These are phyloP conservation scores for Poronia punctata DNA, from an alignment of 495 filamentous ascomycete genomes.

Conservation along the genomic window DNA sequence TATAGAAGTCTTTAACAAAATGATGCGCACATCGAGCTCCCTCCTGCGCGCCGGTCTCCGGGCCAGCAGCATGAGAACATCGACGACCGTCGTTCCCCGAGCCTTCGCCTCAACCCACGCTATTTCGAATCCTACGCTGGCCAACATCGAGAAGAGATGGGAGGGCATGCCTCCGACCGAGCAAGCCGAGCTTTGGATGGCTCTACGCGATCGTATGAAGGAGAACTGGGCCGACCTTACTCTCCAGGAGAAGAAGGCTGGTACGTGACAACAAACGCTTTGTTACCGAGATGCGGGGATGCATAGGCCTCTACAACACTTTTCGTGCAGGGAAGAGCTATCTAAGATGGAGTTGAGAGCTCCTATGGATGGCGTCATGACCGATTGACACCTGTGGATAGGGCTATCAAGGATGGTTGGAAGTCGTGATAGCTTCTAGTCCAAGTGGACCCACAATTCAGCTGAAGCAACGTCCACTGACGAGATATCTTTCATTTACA, in stretches of 20 bases:
- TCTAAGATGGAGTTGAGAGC: neutral
- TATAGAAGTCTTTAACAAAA: slow-evolving; percentile 12
- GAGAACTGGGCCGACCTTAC: slow-evolving; percentile 92
- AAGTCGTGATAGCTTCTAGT: slow-evolving; percentile 6
- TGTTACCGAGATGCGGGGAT: neutral
- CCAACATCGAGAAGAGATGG: slow-evolving; percentile 99
- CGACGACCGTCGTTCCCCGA: slow-evolving; percentile 42
- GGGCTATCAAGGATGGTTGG: neutral
- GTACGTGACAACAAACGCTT: slow-evolving; percentile 50
- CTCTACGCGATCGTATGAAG: slow-evolving; percentile 96
- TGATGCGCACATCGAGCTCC: slow-evolving; percentile 34
- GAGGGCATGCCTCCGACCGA: slow-evolving; percentile 94
- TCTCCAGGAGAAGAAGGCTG: slow-evolving; percentile 94
- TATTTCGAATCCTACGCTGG: slow-evolving; percentile 93
- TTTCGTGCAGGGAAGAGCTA: neutral
- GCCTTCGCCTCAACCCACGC: slow-evolving; percentile 71
- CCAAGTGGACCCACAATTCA: slow-evolving; percentile 7
- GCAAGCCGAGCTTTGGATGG: slow-evolving; percentile 99
- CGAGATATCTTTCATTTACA: no score
- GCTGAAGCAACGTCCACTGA: neutral
- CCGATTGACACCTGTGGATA: slow-evolving; percentile 6
- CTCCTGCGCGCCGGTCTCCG: slow-evolving; percentile 37
- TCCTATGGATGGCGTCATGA: neutral
- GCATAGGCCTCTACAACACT: neutral
- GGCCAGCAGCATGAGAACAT: slow-evolving; percentile 30